These are phyloP conservation scores for Saccharum officinarum DNA, from an alignment of 176 grass and related monocot genomes.

Conservation along the genomic window DNA sequence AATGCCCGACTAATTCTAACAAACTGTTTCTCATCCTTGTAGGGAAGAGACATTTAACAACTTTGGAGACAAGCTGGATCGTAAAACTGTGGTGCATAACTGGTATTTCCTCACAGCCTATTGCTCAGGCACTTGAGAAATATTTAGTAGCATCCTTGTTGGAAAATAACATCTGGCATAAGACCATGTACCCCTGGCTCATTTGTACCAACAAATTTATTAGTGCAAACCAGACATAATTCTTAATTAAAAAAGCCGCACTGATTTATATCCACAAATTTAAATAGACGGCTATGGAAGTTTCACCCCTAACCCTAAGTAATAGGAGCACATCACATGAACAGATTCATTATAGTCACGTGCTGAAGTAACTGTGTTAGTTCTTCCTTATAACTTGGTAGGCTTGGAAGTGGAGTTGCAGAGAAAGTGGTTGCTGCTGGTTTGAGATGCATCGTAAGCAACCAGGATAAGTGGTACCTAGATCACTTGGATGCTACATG, in stretches of 20 bases:
- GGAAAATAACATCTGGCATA: background rate
- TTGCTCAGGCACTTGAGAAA: background rate
- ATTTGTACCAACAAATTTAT: background rate
- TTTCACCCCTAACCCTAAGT: background rate
- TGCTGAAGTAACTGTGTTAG: background rate
- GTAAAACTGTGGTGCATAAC: conserved; percentile 89
- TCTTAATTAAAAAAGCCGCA: background rate
- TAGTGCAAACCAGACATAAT: background rate
- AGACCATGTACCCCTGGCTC: background rate
- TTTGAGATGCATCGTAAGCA: conserved; percentile 90
- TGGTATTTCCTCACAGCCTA: conserved; percentile 58
- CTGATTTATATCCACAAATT: background rate
- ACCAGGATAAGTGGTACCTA: conserved; percentile 97
- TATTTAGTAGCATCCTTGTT: conserved; percentile 1
- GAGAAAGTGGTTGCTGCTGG: conserved; percentile 66
- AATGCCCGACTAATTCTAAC: background rate
- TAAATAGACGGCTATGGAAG: background rate
- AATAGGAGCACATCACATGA: background rate
- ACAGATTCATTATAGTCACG: background rate
- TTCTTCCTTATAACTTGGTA: conserved; percentile 39
- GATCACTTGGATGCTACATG: conserved; percentile 82
- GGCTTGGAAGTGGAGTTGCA: conserved; percentile 80
- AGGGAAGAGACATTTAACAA: conserved; percentile 98
- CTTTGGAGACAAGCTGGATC: conserved; percentile 78
- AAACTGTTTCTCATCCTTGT: conserved; percentile 24